phyloP scores from a whole-genome alignment of 805 yeast genomes.

The Brettanomyces naardenensis region DNA sequence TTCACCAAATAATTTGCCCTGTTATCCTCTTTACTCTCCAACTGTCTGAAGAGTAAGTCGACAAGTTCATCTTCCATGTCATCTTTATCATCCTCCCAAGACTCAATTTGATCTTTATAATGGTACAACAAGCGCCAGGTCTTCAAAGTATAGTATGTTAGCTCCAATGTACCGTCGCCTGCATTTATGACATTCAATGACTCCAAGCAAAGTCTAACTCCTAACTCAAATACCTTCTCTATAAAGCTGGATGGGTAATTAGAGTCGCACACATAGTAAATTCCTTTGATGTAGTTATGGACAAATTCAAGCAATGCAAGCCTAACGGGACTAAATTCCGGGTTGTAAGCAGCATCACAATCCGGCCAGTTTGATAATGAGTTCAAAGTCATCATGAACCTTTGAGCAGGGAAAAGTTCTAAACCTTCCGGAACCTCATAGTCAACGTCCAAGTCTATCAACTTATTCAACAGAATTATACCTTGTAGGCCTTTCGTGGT shows the following conservation, averaged over 20 bases:
- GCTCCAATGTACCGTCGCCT: conserved; percentile 24
- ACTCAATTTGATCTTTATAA: conserved; percentile 22
- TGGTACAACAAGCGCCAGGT: conserved; percentile 28
- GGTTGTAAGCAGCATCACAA: conserved; percentile 52
- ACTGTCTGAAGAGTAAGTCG: conserved; percentile 27
- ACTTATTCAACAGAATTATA: conserved; percentile 39
- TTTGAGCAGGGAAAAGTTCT: conserved; percentile 51
- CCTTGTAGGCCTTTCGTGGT: conserved; percentile 35
- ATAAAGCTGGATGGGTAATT: conserved; percentile 22
- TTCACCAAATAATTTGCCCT: conserved; percentile 29
- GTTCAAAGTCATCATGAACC: conserved; percentile 54
- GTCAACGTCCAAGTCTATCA: conserved; percentile 29
- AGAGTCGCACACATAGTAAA: conserved; percentile 20
- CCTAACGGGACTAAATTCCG: conserved; percentile 43
- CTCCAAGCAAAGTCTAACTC: conserved; percentile 33
- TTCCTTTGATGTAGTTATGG: conserved; percentile 22
- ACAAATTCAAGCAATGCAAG: conserved; percentile 41
- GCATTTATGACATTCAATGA: conserved; percentile 32
- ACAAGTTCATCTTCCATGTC: conserved; percentile 36
- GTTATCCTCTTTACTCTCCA: conserved; percentile 9
- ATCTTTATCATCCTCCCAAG: conserved; percentile 26
- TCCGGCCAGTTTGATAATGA: conserved; percentile 52
- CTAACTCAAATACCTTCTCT: conserved; percentile 28
- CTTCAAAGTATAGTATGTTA: conserved; percentile 40
- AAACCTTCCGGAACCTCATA: conserved; percentile 16